These are phyloP conservation scores for Trypanosomatidae sp. DNA, from an alignment of 208 protist genomes.

Conservation along the genomic window DNA sequence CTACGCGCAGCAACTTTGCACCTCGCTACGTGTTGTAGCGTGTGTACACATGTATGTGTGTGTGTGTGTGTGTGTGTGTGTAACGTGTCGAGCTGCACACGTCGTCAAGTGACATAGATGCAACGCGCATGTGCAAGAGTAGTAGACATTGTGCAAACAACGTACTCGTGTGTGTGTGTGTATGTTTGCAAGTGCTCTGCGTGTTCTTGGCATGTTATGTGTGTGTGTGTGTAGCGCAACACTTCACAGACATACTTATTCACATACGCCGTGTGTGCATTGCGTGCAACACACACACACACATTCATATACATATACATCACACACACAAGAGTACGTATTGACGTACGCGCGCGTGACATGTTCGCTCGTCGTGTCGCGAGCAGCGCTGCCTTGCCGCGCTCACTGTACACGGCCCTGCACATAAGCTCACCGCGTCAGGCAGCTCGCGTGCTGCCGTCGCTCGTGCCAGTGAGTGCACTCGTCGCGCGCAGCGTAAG, in stretches of 20 bases:
- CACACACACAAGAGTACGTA: neutral
- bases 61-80: too few species aligned
- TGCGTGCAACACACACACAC: conserved; percentile 2
- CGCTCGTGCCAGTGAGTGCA: conserved; percentile 35
- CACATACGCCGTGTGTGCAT: too few species aligned
- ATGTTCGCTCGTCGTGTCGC: conserved; percentile 82
- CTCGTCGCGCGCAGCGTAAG: conserved; percentile 19
- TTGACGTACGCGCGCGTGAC: neutral
- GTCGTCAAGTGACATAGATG: too few species aligned
- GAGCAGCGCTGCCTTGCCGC: conserved; percentile 61
- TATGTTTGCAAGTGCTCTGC: too few species aligned
- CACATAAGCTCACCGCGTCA: conserved; percentile 62
- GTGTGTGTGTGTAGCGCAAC: too few species aligned
- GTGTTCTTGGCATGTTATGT: too few species aligned
- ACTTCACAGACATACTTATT: too few species aligned
- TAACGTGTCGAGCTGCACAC: too few species aligned
- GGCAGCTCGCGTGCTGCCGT: conserved; percentile 59
- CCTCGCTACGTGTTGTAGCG: neutral
- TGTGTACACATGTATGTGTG: neutral
- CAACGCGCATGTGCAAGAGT: too few species aligned
- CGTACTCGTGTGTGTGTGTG: too few species aligned
- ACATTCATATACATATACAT: conserved; percentile 5
- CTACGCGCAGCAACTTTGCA: neutral
- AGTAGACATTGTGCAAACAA: too few species aligned
- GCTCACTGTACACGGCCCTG: conserved; percentile 54